Evolutionary conservation across 371 early-diverging fungal genomes (phyloP).

Genomic region (Mucor lusitanicus): DNA sequence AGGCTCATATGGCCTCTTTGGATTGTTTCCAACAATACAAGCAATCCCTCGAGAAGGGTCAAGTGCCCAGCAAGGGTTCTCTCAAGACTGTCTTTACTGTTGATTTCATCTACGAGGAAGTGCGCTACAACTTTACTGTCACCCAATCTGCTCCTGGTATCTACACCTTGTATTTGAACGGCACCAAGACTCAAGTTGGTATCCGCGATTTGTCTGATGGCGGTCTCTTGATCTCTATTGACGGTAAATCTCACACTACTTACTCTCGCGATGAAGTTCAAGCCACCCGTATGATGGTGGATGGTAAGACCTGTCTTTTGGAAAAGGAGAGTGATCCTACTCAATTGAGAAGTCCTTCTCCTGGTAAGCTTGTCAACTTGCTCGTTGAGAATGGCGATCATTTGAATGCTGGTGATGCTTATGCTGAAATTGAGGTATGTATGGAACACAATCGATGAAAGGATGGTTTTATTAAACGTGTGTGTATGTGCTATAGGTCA

Average conservation of each 20-base stretch:
- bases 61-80: constrained; percentile 79
- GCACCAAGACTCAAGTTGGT: constrained; percentile 79
- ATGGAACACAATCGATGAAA: not conserved
- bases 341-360: constrained; percentile 91
- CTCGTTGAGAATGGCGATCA: constrained; percentile 92
- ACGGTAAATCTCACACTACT: constrained; percentile 87
- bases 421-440: constrained; percentile 93
- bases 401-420: constrained; percentile 87
- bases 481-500: constrained; percentile 60
- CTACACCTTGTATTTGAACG: constrained; percentile 81
- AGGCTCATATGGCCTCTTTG: constrained; percentile 73
- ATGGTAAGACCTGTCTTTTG: constrained; percentile 89
- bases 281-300: constrained; percentile 86
- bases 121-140: constrained; percentile 86
- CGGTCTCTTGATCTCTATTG: constrained; percentile 89
- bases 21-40: constrained; percentile 75
- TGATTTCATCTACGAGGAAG: constrained; percentile 90
- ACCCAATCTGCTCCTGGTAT: constrained; percentile 80
- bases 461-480: constrained; percentile 6
- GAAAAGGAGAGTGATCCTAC: constrained; percentile 97
- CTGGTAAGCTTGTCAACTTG: constrained; percentile 96
- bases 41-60: constrained; percentile 85
- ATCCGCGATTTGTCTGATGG: constrained; percentile 89
- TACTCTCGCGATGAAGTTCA: constrained; percentile 91
- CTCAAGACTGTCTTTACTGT: constrained; percentile 77